Conservation (phyloP, 2,329 filamentous ascomycete species). For the Macrophomina tecta region DNA sequence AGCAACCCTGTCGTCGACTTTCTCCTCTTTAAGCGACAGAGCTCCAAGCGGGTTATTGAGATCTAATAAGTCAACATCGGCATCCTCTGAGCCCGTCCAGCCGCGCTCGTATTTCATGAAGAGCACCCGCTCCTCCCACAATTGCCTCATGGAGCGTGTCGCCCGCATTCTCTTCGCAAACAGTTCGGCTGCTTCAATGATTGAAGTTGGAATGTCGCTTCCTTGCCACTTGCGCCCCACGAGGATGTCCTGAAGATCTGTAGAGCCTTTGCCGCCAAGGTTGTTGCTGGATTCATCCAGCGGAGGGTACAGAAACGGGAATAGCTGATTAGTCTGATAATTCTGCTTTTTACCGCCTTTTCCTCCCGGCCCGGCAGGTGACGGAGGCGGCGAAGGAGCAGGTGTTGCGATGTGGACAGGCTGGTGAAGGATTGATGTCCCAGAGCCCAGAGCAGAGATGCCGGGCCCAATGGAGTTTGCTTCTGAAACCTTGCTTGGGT, state of each 20-base stretch:
- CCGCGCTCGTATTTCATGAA: slow-evolving; percentile 93
- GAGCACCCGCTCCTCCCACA: slow-evolving; percentile 91
- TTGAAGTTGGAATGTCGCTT: slow-evolving; percentile 91
- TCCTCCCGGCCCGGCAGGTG: slow-evolving; percentile 79
- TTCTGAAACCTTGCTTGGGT: slow-evolving; percentile 62
- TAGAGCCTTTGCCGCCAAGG: slow-evolving; percentile 85
- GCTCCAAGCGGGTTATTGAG: slow-evolving; percentile 30
- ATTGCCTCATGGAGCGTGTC: slow-evolving; percentile 86
- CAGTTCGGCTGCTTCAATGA: slow-evolving; percentile 90
- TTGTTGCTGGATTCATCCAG: slow-evolving; percentile 87
- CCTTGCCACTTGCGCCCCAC: slow-evolving; percentile 90
- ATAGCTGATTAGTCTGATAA: slow-evolving; percentile 98
- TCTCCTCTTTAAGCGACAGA: slow-evolving; percentile 42
- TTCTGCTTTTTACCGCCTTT: slow-evolving; percentile 99
- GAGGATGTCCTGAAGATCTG: slow-evolving; percentile 77
- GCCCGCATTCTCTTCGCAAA: slow-evolving; percentile 91
- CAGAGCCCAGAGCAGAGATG: slow-evolving; percentile 53
- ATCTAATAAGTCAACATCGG: slow-evolving; percentile 52
- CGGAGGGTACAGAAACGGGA: slow-evolving; percentile 96
- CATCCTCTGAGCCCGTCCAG: slow-evolving; percentile 67
- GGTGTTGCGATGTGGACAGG: slow-evolving; percentile 99
- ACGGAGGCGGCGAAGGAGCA: slow-evolving; percentile 92
- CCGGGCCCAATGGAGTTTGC: slow-evolving; percentile 58
- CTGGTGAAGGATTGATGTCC: slow-evolving; percentile 84
- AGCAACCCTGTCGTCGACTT: slow-evolving; percentile 55